Conservation (phyloP, 495 filamentous ascomycete genomes). For the Daldinia bambusicola region DNA sequence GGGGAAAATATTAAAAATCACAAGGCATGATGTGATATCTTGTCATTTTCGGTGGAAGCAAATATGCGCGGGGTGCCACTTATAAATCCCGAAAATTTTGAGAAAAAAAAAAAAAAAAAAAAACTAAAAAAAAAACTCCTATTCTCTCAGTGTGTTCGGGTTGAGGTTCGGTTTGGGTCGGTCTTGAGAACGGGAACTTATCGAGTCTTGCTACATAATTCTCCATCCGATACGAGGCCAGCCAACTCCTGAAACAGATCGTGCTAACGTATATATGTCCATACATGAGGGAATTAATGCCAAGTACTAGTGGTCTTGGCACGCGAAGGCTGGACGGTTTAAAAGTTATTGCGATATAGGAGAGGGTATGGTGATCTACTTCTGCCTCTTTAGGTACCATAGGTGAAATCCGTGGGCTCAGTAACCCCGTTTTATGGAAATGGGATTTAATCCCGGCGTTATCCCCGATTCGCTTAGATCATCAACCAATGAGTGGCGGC, state of each 20-base stretch:
- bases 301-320: neutral
- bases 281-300: neutral
- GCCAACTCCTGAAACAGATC: neutral
- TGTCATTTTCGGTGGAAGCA: neutral
- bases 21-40: neutral
- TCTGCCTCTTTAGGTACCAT: neutral
- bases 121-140: neutral
- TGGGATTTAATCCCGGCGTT: conserved; percentile 3
- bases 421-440: neutral
- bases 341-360: neutral
- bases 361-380: neutral
- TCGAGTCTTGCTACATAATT: neutral
- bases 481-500: neutral
- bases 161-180: neutral
- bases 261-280: neutral
- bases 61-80: neutral
- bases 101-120: too few relatives aligned
- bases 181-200: neutral
- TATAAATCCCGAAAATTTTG: neutral
- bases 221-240: neutral
- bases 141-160: neutral
- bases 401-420: neutral
- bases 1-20: neutral
- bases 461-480: neutral
- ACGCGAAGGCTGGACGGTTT: neutral